Evolutionary conservation across 2,329 filamentous ascomycete species (phyloP), one percentile per base, ranked within the genome.

Genomic region (Ambrosiella xylebori): DNA sequence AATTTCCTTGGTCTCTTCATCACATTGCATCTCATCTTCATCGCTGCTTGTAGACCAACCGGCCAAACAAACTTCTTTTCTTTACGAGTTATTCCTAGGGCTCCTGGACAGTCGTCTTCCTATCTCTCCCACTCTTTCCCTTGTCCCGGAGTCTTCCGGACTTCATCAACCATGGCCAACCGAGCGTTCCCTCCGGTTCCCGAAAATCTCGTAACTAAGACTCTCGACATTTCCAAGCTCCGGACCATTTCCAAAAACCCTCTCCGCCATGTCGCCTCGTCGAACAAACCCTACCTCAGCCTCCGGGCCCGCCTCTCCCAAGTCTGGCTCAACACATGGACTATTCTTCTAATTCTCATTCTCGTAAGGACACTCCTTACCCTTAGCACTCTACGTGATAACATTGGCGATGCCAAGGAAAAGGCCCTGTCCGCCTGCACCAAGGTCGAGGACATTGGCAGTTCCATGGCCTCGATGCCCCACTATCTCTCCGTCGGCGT

Each of bases 241-340:
- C 64, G 63, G 50, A 68, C 65, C 59, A 62, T 65, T 15, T 65
- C 67, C 53, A 63, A 67, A 57, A 64, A 66, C 57, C 66, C 66
- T 55, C 65, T 78, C 68, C 76, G 76, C 68, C 82, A 85, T 62
- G 78, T 81, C 69, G 80, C 80, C 68, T 80, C 80, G 67, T 51
- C 51, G 8, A 78, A 86, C 66, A 96, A 89, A 63, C 91, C 93
- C 62, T 97, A 97, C 70, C 85, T 98, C 62, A 89, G 90, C 65
- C 81, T 96, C 67, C 82, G 83, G 66, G 84, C 91, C 65, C 84
- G 90, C 66, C 78, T 97, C 65, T 97, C 93, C 56, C 93, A 98
- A 75, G 79, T 94, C 70, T 96, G 91, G 89, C 83, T 98, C 73
- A 97, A 98, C 75, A 81, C 87, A 70, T 98, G 93, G 93, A 97